Base-by-base conservation (phyloP, 805 yeast genomes). In the Metschnikowia kunwiensis region DNA sequence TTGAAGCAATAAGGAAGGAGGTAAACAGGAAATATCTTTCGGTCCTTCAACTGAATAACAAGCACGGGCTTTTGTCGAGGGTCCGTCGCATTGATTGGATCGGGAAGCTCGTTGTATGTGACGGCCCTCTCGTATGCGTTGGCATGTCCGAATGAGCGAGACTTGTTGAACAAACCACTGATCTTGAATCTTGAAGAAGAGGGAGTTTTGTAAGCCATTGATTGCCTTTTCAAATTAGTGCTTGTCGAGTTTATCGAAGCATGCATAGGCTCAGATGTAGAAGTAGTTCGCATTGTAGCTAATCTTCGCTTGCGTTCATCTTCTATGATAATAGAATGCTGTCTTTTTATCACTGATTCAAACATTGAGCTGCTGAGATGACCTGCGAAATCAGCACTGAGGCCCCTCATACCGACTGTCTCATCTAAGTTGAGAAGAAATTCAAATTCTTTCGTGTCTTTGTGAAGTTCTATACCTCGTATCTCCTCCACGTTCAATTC, bases 61-160 rank as follows among this genome's bases (percentile, higher is more conserved):
- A 60, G 54, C 20, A 53, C 49, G 1, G 91, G 84, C 50, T 78
- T 85, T 33, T 63, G 68, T 37, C 65, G 63, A 1, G 62, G 43
- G 16, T 74, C 78, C 5, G 60, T 51, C 20, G 55, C 51, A 3
- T 56, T 35, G 2, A 61, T 64, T 3, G 77, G 62, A 33, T 67
- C 73, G 0, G 95, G 95, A 30, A 88, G 63, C 28, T 80, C 84
- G 28, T 54, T 52, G 1, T 76, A 70, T n/a, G 58, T 61, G 17
- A 73, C 74, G 22, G 71, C 58, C 47, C 68, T 60, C 21, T 78
- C 84, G 5, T 70, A 49, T 19, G 54, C 53, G 38, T 63, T 40
- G 10, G 50, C 31, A 25, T 55, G 54, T 29, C 70, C 54, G 33
- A 82, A 82, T 18, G 86, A 81, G 36, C 85, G 69, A 1, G 77